Conservation (phyloP, 306 rosid species). For the Hylodesmum podocarpum region DNA sequence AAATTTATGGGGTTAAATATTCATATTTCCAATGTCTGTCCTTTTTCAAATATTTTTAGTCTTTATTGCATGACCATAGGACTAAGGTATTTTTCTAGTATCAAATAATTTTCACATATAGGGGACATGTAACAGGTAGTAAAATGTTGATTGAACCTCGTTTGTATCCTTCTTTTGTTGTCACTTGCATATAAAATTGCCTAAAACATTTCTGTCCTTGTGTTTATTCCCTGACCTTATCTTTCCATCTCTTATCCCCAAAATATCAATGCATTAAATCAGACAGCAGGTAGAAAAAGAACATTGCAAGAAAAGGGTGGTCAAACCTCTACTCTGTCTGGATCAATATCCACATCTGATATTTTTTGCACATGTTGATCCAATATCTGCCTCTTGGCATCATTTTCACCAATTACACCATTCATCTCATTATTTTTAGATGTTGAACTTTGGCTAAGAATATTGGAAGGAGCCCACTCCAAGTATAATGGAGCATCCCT, state of each 20-base stretch:
- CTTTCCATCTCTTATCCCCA: neutral
- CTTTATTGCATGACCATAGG: neutral
- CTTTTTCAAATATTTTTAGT: neutral
- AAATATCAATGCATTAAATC: conserved; percentile 18
- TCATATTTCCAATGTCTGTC: neutral
- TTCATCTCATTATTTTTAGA: conserved; percentile 44
- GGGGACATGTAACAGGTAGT: neutral
- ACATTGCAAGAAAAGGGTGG: neutral
- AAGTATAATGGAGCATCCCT: conserved; percentile 92
- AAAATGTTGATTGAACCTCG: conserved; percentile 8
- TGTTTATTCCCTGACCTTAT: neutral
- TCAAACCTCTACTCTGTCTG: conserved; percentile 90
- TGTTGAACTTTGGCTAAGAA: conserved; percentile 57
- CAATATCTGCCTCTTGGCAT: conserved; percentile 59
- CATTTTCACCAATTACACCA: conserved; percentile 54
- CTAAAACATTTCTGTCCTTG: neutral
- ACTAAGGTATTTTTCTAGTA: neutral
- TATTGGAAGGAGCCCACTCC: conserved; percentile 90
- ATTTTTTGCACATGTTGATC: conserved; percentile 65
- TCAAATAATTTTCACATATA: neutral
- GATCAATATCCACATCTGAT: conserved; percentile 69
- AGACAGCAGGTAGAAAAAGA: conserved; percentile 10
- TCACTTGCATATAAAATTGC: conserved; percentile 1
- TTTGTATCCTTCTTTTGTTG: neutral
- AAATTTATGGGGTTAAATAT: neutral